Conservation (phyloP, 352 stramenopile species). For the Plasmopara muralis region DNA sequence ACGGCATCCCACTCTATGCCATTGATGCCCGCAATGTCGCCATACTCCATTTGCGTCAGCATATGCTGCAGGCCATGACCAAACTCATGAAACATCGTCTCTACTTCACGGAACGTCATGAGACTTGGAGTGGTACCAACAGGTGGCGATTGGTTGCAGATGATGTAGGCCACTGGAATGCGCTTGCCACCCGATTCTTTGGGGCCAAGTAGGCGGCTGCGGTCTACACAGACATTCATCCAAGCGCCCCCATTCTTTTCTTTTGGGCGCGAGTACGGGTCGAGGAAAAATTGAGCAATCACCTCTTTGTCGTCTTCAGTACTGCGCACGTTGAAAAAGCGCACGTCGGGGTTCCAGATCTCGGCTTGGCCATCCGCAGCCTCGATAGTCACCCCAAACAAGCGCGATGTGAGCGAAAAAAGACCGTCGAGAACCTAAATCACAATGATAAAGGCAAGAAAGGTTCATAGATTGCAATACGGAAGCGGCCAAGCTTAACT, state of each 20-base stretch:
- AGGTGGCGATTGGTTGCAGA: constrained; percentile 95
- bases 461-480: not conserved
- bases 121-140: constrained; percentile 91
- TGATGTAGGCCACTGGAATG: constrained; percentile 96
- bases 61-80: constrained; percentile 98
- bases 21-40: constrained; percentile 95
- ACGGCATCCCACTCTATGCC: constrained; percentile 98
- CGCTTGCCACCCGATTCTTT: constrained; percentile 46
- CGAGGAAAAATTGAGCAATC: constrained; percentile 95
- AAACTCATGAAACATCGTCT: constrained; percentile 96
- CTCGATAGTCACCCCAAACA: constrained; percentile 94
- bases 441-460: not conserved
- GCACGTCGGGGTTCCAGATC: constrained; percentile 93
- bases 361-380: constrained; percentile 56
- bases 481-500: not conserved
- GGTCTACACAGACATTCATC: constrained; percentile 97
- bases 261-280: constrained; percentile 94
- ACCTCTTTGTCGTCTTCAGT: constrained; percentile 61
- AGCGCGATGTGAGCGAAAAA: constrained; percentile 89
- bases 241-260: constrained; percentile 97
- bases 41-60: constrained; percentile 94
- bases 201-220: constrained; percentile 78
- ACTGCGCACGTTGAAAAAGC: constrained; percentile 92
- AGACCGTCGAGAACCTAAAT: constrained; percentile 87
- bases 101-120: constrained; percentile 98